These are phyloP conservation scores for Rutstroemia sp. DNA, from an alignment of 2,329 filamentous ascomycete species.

Conservation along the genomic window DNA sequence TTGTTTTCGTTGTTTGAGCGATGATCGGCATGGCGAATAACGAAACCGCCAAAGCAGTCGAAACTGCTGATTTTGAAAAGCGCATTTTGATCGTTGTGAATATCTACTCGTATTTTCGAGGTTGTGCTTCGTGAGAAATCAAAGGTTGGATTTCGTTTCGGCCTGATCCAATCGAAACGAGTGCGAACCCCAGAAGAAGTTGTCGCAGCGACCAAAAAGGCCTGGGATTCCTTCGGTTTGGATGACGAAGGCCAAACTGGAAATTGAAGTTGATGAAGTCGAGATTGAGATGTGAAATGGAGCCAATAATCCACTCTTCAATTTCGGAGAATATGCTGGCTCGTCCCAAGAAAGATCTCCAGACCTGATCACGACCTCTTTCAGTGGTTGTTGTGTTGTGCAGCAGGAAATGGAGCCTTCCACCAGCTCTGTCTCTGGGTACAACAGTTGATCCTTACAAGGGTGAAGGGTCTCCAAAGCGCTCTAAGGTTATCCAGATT, in stretches of 20 bases:
- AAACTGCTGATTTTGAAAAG: slow-evolving; percentile 12
- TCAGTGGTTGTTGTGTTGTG: not conserved
- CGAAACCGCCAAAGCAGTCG: slow-evolving; percentile 15
- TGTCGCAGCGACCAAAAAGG: too few species aligned
- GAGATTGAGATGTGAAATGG: not conserved
- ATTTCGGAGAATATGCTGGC: not conserved
- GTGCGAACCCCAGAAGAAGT: too few species aligned
- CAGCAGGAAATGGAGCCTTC: not conserved
- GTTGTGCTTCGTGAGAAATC: not conserved
- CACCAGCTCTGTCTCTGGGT: not conserved
- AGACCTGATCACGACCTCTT: slow-evolving; percentile 4
- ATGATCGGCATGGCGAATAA: slow-evolving; percentile 13
- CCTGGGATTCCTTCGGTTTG: not conserved
- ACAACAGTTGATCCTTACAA: not conserved
- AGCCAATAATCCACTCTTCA: not conserved
- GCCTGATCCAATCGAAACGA: not conserved
- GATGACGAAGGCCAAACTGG: not conserved
- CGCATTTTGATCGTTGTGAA: slow-evolving; percentile 16
- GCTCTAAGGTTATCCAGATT: not conserved
- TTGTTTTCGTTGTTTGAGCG: slow-evolving; percentile 8
- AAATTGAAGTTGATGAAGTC: not conserved
- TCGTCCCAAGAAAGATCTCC: not conserved
- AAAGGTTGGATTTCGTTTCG: not conserved
- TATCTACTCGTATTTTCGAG: slow-evolving; percentile 13
- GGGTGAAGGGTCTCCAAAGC: not conserved